Evolutionary conservation across 2,329 filamentous ascomycete genomes (phyloP).

Genomic region (Aaosphaeria pasadenensis): DNA sequence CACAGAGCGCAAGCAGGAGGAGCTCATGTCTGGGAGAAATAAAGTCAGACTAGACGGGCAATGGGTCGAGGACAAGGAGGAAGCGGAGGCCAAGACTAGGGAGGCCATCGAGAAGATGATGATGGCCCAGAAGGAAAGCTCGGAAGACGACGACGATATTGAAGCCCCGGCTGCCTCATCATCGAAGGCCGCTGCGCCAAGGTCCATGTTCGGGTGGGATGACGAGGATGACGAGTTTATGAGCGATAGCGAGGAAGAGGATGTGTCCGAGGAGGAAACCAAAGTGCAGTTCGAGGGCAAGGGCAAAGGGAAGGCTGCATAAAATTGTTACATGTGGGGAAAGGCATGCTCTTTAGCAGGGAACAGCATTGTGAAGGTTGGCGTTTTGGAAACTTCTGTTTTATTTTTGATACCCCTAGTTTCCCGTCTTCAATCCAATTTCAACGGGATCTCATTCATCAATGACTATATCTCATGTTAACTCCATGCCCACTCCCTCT

Average conservation of each 20-base stretch:
- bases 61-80: constrained; percentile 94
- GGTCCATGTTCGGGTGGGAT: constrained; percentile 71
- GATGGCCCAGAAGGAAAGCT: constrained; percentile 44
- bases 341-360: background rate
- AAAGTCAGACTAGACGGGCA: constrained; percentile 70
- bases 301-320: constrained; percentile 41
- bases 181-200: constrained; percentile 33
- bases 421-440: no score
- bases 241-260: constrained; percentile 47
- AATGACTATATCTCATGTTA: background rate
- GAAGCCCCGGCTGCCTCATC: constrained; percentile 18
- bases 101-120: constrained; percentile 63
- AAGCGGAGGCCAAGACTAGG: constrained; percentile 77
- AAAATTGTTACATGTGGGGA: background rate
- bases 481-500: background rate
- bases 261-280: constrained; percentile 35
- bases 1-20: constrained; percentile 78
- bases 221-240: constrained; percentile 60
- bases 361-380: background rate
- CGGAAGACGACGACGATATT: constrained; percentile 23
- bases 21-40: constrained; percentile 72
- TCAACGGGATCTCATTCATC: background rate
- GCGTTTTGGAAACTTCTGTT: background rate
- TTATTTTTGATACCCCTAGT: no score
- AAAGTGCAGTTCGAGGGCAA: constrained; percentile 36